These are phyloP conservation scores for Termitomyces heimii DNA, from an alignment of 768 basidiomycete species.

Conservation along the genomic window DNA sequence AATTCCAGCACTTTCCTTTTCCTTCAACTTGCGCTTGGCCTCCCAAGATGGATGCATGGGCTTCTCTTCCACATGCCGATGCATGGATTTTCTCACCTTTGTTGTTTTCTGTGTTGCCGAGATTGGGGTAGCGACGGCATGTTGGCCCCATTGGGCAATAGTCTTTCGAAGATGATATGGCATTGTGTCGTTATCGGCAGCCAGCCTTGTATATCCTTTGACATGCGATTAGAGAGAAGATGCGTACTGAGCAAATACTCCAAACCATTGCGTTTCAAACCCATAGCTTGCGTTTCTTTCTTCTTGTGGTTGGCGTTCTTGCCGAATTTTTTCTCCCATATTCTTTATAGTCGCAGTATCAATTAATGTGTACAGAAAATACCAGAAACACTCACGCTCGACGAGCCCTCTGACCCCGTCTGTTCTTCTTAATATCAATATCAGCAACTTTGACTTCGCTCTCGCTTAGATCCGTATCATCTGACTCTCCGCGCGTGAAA, in stretches of 20 bases:
- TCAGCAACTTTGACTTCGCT: slow-evolving; percentile 50
- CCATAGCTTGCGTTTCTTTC: slow-evolving; percentile 34
- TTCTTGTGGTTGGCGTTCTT: slow-evolving; percentile 88
- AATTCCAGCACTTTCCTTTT: slow-evolving; percentile 57
- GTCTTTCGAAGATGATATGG: slow-evolving; percentile 17
- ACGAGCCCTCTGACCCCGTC: slow-evolving; percentile 91
- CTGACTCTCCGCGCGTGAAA: slow-evolving; percentile 74
- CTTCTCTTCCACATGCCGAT: slow-evolving; percentile 21
- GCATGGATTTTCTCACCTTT: neutral
- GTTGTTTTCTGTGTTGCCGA: slow-evolving; percentile 1
- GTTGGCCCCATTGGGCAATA: slow-evolving; percentile 22
- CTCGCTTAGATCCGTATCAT: slow-evolving; percentile 73
- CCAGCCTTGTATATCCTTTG: neutral
- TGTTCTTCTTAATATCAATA: slow-evolving; percentile 64
- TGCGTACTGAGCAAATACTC: neutral
- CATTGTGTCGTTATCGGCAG: slow-evolving; percentile 6
- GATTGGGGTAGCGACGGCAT: slow-evolving; percentile 9
- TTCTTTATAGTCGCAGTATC: slow-evolving; percentile 42
- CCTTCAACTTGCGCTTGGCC: slow-evolving; percentile 80
- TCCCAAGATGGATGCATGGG: slow-evolving; percentile 95
- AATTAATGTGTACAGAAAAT: neutral
- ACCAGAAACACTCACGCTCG: slow-evolving; percentile 65
- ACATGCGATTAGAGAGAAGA: neutral
- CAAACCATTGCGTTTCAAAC: neutral
- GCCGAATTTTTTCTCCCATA: slow-evolving; percentile 98